These are phyloP conservation scores for Parastagonospora avenae DNA, from an alignment of 2,329 filamentous ascomycete species.

Conservation along the genomic window DNA sequence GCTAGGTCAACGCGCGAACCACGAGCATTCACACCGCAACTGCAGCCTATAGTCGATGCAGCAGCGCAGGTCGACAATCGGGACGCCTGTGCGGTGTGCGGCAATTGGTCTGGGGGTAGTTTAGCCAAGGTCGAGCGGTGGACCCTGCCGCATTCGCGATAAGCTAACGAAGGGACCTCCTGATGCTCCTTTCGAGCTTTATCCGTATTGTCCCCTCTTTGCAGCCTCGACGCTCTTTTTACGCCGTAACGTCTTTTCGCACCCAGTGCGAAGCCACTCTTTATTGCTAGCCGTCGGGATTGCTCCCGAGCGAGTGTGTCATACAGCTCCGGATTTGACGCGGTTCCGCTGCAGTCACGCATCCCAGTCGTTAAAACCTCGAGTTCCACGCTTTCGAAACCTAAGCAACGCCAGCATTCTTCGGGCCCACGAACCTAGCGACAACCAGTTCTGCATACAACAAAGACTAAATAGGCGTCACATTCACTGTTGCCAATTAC, in stretches of 20 bases:
- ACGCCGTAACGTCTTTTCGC: constrained; percentile 2
- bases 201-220: constrained; percentile 2
- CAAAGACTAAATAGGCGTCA: not conserved
- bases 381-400: constrained; percentile 28
- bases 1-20: not conserved
- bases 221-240: not conserved
- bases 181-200: constrained; percentile 20
- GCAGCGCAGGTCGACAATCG: not conserved
- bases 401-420: constrained; percentile 23
- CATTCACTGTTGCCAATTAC: not conserved
- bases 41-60: not conserved
- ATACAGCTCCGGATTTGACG: not conserved
- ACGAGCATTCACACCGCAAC: not conserved
- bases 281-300: constrained; percentile 1
- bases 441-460: constrained; percentile 4
- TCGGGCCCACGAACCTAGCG: constrained; percentile 12
- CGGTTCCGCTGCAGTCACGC: constrained; percentile 8
- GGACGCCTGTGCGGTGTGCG: constrained; percentile 1
- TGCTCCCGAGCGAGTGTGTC: not conserved
- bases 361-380: constrained; percentile 6
- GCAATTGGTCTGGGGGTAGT: constrained; percentile 16
- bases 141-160: constrained; percentile 14
- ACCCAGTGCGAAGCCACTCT: constrained; percentile 7
- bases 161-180: constrained; percentile 20
- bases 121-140: constrained; percentile 15